phyloP scores from a whole-genome alignment of 176 grass and related monocot genomes.

The Echinochloa phyllopogon region DNA sequence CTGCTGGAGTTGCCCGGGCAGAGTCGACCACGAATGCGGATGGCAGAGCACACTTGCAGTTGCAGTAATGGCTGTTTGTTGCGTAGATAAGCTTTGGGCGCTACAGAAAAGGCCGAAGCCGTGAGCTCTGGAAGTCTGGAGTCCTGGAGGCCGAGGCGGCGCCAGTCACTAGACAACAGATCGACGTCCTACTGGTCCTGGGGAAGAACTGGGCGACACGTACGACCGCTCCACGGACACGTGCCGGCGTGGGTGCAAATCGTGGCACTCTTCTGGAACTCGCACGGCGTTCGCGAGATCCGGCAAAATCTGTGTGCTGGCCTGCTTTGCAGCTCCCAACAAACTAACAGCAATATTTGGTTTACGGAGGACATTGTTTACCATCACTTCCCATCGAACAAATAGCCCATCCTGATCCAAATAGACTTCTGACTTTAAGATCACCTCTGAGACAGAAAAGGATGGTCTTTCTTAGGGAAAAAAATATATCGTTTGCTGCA shows the following conservation, averaged over 20 bases:
- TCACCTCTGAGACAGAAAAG: no score
- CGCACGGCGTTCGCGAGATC: neutral
- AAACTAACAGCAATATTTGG: neutral
- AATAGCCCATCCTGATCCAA: no score
- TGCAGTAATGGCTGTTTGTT: neutral
- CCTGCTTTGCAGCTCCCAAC: neutral
- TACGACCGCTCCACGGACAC: conserved; percentile 20
- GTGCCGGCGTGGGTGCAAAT: neutral
- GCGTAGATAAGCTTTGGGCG: neutral
- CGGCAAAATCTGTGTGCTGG: neutral
- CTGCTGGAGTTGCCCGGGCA: neutral
- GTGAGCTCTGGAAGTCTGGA: neutral
- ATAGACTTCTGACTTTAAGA: no score
- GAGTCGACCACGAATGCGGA: neutral
- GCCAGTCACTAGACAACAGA: neutral
- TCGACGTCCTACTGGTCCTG: conserved; percentile 20
- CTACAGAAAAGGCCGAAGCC: neutral
- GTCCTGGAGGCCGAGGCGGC: neutral
- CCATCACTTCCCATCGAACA: no score
- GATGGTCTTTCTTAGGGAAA: no score
- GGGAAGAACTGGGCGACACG: conserved; percentile 33
- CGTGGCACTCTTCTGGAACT: conserved; percentile 53
- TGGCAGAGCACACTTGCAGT: neutral
- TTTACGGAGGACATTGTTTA: no score
- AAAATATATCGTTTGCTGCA: no score